Evolutionary conservation across 2,329 filamentous ascomycete species (phyloP), one percentile per base, ranked within the genome.

Genomic region (Aspergillus felis): DNA sequence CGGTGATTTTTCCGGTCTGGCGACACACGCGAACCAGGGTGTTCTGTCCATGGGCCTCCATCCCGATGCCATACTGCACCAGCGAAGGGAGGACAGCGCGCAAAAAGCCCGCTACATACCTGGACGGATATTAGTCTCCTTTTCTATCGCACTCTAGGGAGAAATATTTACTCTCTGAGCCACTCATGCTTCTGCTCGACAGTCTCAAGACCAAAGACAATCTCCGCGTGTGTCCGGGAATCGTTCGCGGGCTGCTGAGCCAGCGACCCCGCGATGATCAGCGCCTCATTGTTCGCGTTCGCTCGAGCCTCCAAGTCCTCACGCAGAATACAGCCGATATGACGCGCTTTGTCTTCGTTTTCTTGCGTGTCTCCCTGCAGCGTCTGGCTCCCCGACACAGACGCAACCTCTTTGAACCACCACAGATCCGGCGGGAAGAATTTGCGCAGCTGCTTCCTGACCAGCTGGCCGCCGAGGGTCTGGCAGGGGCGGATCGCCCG

Each of bases 281-380:
- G 57, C 7, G 48, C 32, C 27, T 68, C 61, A 24, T 60, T 54
- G 24, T 66, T 59, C 3, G 35, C 47, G 12, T 56, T 22, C 4
- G 64, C 64, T 20, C 56, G 47, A 0, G 24, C 7, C 29, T 65
- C 61, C 5, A 66, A 42, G 42, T 58, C 55, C 17, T 64, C 63
- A 9, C 66, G 63, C 17, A 68, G 28, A 28, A 68, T 66, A 49
- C 64, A 68, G 1, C 59, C 61, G 1, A 68, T 38, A 50, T 66
- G 64, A 3, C 51, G 35, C n/a, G 66, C 64, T 6, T 64, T 55
- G 10, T 58, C 44, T n/a, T 63, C 61, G 25, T 65, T 28, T 28
- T 28, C 28, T 9, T 28, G 28, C 28, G 28, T 28, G 8, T 28
- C 28, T 28, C 28, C 28, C 8, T 28, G 28, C 28, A 6, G 52